These are phyloP conservation scores for Eucalyptus microcorys DNA, from an alignment of 345 rosid genomes.

Conservation along the genomic window DNA sequence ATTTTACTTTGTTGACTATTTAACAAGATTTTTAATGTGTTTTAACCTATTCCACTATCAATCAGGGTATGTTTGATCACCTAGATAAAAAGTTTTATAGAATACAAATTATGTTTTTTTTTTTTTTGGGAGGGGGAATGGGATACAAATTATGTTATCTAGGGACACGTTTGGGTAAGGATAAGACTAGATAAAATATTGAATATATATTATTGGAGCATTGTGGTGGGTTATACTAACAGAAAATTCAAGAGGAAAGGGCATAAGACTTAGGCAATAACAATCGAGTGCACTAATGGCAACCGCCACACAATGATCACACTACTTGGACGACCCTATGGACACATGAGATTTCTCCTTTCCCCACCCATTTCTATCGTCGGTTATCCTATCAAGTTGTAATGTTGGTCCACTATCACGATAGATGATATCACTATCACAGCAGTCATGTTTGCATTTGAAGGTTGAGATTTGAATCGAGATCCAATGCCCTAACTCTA, in stretches of 20 bases:
- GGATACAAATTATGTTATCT: neutral
- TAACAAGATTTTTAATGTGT: neutral
- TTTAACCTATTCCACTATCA: neutral
- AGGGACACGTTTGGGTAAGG: neutral
- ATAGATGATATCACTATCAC: neutral
- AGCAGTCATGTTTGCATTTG: neutral
- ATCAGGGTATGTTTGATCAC: neutral
- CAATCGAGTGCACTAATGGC: neutral
- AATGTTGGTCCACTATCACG: neutral
- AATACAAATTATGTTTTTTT: too few relatives aligned
- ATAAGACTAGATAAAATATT: neutral
- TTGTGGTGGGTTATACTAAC: neutral
- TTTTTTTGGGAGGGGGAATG: too few relatives aligned
- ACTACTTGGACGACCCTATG: neutral
- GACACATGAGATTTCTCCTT: neutral
- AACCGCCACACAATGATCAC: neutral
- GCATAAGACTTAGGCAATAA: neutral
- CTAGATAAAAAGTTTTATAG: neutral
- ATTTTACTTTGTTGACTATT: neutral
- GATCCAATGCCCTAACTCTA: rapidly evolving
- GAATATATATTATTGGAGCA: neutral
- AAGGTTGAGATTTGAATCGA: neutral
- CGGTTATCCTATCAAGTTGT: neutral
- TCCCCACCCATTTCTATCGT: too few relatives aligned
- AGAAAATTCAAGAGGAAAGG: neutral